Evolutionary conservation across 305 asterid genomes (phyloP), one percentile per base, ranked within the genome.

Genomic region (Euphrasia arctica): DNA sequence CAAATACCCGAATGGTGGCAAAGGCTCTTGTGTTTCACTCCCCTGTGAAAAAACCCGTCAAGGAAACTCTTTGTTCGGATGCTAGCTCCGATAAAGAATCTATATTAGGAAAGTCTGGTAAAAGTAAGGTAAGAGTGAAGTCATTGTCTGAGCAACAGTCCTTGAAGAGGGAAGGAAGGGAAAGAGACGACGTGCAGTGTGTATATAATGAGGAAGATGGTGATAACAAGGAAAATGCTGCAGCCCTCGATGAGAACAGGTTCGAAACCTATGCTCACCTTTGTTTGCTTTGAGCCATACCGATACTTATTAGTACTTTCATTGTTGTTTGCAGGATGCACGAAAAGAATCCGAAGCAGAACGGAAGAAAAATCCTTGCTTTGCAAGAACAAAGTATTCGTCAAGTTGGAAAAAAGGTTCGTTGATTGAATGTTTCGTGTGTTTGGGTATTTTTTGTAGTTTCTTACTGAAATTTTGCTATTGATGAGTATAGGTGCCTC

Each of bases 161-260:
- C 56, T 66, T 69, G 18, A 73, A 54, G 57, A 64, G 48, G 10
- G 60, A 52, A 10, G 75, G 27, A 61, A 56, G 58, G 13, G 66
- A 13, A 64, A 78, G 60, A 68, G 14, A 52, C 6, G 70, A 55
- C 22, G 22, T 18, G 62, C 58, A 55, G 62, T 52, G 41, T 34
- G 79, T 78, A 54, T 31, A 14, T 15, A 25, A 64, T 4, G 82
- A 80, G 50, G 67, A 67, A 27, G 95, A 85, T 54, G 85, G 8
- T 51, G 22, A 51, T 4, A 13, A 87, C 68, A 87, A 92, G 75
- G 97, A 92, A 81, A 87, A 92, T 68, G 77, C 76, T 56, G 51
- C 89, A 60, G 80, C 77, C 68, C 63, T 80, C n/a, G 86, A 81
- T 71, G 86, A 68, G 71, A 84, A 87, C 80, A 85, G 95, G 98